phyloP scores from a whole-genome alignment of 805 yeast genomes.

The Kodamaea leandrae region DNA sequence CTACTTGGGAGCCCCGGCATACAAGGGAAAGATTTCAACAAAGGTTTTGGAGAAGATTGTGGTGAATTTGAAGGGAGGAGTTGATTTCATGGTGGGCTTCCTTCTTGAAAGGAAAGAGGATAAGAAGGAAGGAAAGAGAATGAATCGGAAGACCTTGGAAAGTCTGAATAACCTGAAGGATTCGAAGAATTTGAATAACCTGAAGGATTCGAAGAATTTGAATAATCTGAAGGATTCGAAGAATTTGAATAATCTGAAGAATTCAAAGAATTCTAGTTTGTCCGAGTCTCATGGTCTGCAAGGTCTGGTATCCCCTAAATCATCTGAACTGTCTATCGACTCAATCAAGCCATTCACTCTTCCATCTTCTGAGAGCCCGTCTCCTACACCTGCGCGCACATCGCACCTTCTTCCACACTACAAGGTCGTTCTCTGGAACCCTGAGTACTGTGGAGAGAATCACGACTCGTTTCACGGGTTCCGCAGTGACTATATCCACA shows the following conservation, averaged over 20 bases:
- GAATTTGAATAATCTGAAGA: too few relatives aligned
- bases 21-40: neutral
- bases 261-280: too few relatives aligned
- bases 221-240: too few relatives aligned
- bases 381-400: constrained; percentile 30
- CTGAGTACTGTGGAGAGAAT: constrained; percentile 39
- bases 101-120: constrained; percentile 32
- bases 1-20: constrained; percentile 26
- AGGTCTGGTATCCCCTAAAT: too few relatives aligned
- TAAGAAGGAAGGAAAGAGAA: constrained; percentile 6
- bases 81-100: constrained; percentile 56
- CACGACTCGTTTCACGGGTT: constrained; percentile 44
- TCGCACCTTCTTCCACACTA: constrained; percentile 57
- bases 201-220: too few relatives aligned
- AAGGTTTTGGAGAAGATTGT: constrained; percentile 50
- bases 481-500: constrained; percentile 38
- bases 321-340: too few relatives aligned
- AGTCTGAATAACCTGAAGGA: too few relatives aligned
- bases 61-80: constrained; percentile 59
- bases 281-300: too few relatives aligned
- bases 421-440: constrained; percentile 55
- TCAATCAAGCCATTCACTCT: too few relatives aligned
- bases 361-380: too few relatives aligned
- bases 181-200: too few relatives aligned
- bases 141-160: too few relatives aligned